Evolutionary conservation across 768 basidiomycete genomes (phyloP).

Genomic region (Trametopsis cervina): DNA sequence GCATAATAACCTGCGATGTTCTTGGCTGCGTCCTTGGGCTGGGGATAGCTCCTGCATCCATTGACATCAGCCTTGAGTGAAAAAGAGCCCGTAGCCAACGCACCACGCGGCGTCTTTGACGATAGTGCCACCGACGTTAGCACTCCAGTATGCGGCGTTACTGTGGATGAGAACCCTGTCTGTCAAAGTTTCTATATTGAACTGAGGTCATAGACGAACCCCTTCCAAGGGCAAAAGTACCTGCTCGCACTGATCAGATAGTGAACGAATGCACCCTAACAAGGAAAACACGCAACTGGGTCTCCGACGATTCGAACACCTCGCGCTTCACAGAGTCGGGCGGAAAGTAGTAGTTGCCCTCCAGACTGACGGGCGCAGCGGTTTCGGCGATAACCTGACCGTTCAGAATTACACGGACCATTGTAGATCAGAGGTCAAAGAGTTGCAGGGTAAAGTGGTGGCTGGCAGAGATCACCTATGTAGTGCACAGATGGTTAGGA

Average conservation of each 20-base stretch:
- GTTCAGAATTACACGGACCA: constrained; percentile 48
- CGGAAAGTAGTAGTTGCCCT: constrained; percentile 73
- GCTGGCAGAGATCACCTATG: background rate
- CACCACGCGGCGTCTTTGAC: constrained; percentile 65
- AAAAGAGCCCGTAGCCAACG: constrained; percentile 15
- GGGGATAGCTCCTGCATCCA: constrained; percentile 57
- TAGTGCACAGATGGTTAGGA: background rate
- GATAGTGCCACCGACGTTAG: constrained; percentile 37
- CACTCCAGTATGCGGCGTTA: constrained; percentile 61
- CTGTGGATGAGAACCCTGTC: constrained; percentile 25
- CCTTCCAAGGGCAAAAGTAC: constrained; percentile 65
- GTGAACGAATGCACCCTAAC: no score
- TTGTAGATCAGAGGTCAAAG: constrained; percentile 10
- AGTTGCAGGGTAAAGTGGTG: no score
- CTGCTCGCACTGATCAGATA: no score
- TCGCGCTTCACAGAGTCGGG: constrained; percentile 41
- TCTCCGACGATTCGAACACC: constrained; percentile 42
- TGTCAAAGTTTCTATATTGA: background rate
- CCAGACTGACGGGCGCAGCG: constrained; percentile 46
- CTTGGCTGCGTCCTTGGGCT: constrained; percentile 47
- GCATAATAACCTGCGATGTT: constrained; percentile 63
- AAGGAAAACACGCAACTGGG: no score
- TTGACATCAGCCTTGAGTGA: background rate
- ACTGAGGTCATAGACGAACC: constrained; percentile 35
- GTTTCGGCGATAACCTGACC: constrained; percentile 52